Evolutionary conservation across 139 green algal species (phyloP).

Genomic region (Monoraphidium neglectum): DNA sequence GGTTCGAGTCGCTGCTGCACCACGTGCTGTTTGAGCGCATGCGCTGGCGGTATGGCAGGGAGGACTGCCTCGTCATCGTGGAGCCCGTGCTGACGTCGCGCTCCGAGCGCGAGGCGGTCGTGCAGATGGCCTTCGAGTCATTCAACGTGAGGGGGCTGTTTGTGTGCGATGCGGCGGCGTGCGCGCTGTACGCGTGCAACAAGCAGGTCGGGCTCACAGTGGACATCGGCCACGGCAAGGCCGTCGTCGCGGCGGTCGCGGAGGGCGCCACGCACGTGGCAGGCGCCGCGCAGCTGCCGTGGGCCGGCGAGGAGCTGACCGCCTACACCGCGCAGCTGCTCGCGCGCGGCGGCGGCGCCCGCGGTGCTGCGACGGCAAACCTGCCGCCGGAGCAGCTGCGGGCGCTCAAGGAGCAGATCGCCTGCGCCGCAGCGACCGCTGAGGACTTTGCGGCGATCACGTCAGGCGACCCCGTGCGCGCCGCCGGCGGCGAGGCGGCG

Average conservation of each 20-base stretch:
- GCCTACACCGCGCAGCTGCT: conserved; percentile 26
- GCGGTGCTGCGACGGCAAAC: background rate
- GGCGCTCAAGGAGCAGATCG: conserved; percentile 29
- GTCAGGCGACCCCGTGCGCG: background rate
- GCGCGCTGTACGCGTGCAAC: conserved; percentile 78
- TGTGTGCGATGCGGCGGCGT: conserved; percentile 64
- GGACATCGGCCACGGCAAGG: conserved; percentile 86
- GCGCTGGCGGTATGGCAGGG: conserved; percentile 68
- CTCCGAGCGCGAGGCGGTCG: conserved; percentile 70
- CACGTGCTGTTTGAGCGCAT: conserved; percentile 70
- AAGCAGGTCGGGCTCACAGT: conserved; percentile 73
- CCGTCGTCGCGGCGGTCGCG: conserved; percentile 75
- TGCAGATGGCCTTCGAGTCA: conserved; percentile 81
- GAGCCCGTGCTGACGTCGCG: conserved; percentile 71
- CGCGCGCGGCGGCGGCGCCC: background rate
- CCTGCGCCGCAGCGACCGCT: background rate
- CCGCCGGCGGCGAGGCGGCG: background rate
- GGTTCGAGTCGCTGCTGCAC: conserved; percentile 72
- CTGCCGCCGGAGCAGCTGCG: background rate
- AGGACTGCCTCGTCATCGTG: conserved; percentile 67
- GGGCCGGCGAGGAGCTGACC: conserved; percentile 64
- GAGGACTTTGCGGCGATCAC: background rate
- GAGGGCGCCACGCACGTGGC: conserved; percentile 71
- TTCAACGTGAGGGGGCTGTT: conserved; percentile 71
- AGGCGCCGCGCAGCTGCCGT: conserved; percentile 49